Evolutionary conservation across 306 rosid genomes (phyloP), one percentile per base, ranked within the genome.

Genomic region (Begonia masoniana): DNA sequence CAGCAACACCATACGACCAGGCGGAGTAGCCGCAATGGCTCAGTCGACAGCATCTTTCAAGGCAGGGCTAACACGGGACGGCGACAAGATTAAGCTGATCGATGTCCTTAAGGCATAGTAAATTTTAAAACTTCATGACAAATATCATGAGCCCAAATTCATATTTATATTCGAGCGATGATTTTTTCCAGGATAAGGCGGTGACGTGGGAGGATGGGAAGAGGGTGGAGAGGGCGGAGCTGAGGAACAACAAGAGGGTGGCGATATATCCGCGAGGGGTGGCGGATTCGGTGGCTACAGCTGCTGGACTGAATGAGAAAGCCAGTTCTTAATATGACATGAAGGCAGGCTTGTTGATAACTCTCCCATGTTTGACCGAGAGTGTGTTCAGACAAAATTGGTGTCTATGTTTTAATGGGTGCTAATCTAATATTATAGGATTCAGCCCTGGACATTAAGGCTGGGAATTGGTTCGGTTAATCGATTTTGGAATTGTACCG

Each of bases 281-380:
- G 5, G 95, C 83, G 1, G 89, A 84, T 23, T 64, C 94, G 0
- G 71, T 82, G 10, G 62, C 75, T 0, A 75, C 85, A 1, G 87
- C 95, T 23, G 91, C 91, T 0, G 76, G 74, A 64, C 84, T 82
- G 26, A 85, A 80, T 14, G 72, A 84, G 64, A 71, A 21, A 17
- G 16, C 63, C 0, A 9, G 19, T 31, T 4, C 52, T 23, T 58
- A 15, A 13, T 39, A 13, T 13, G 10, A 17, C 19, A 5, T 1
- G 6, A 26, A 26, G 35, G 6, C 35, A 26, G 35, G 35, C 35
- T 26, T 26, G 35, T 26, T 26, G 35, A 26, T 26, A 6, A 26
- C 35, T 26, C 35, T 26, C 35, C 35, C 6, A 6, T 1, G 35
- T 26, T 26, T 6, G 35, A 26, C 35, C 6, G 35, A 26, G 4